Evolutionary conservation across 225 moss, liverwort and hornwort genomes (phyloP).

Genomic region (Physcomitrellopsis africana): DNA sequence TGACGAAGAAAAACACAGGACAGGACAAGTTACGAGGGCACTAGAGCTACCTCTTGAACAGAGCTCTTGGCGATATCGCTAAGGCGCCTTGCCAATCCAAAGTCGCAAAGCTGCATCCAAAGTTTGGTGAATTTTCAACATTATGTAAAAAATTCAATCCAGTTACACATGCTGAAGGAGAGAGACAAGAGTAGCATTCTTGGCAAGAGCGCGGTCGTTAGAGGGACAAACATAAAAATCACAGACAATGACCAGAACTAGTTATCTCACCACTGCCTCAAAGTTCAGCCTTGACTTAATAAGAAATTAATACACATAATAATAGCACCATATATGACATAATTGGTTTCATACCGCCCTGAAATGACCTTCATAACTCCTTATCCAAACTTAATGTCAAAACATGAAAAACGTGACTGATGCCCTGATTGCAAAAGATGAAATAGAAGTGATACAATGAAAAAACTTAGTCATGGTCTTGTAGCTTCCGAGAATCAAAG

Average conservation of each 20-base stretch:
- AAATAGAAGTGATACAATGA: background rate
- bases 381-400: too few species aligned
- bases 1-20: background rate
- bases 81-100: conserved; percentile 81
- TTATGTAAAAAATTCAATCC: background rate
- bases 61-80: conserved; percentile 78
- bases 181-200: background rate
- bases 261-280: background rate
- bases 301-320: background rate
- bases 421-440: too few species aligned
- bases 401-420: too few species aligned
- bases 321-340: background rate
- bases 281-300: background rate
- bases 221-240: background rate
- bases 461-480: background rate
- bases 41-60: conserved; percentile 65
- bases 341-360: background rate
- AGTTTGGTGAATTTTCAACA: background rate
- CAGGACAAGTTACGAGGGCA: conserved; percentile 2
- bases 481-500: background rate
- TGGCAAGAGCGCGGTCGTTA: background rate
- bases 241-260: background rate
- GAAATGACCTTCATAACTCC: background rate
- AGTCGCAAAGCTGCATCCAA: conserved; percentile 73
- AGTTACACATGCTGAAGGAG: background rate